Conservation (phyloP, 1,284 basidiomycete genomes). For the Cystobasidium pallidum region DNA sequence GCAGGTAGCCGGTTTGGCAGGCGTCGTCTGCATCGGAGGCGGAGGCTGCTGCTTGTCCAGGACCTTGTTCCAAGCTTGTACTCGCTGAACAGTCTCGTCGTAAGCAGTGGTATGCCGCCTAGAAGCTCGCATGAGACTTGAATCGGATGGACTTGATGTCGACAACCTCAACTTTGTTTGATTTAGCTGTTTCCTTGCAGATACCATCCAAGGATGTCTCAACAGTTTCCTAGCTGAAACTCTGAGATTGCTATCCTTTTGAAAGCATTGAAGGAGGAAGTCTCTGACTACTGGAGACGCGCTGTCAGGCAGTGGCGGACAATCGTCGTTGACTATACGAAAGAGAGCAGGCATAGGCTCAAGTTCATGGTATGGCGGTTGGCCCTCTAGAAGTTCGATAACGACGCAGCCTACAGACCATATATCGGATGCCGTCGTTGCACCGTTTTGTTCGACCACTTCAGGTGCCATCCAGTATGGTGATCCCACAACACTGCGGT, state of each 20-base stretch:
- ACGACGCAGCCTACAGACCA: conserved; percentile 96
- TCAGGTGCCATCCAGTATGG: conserved; percentile 99
- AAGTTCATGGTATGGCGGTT: conserved; percentile 91
- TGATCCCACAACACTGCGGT: conserved; percentile 90
- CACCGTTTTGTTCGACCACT: conserved; percentile 94
- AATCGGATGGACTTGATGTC: conserved; percentile 11
- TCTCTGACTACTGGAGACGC: conserved; percentile 85
- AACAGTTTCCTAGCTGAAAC: conserved; percentile 91
- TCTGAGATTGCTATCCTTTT: conserved; percentile 93
- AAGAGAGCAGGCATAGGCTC: conserved; percentile 98
- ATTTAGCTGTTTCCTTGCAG: conserved; percentile 74
- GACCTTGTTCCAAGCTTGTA: conserved; percentile 98
- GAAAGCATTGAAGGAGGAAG: conserved; percentile 95
- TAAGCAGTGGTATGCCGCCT: conserved; percentile 58
- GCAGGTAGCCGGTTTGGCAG: background rate
- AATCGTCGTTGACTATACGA: conserved; percentile 96
- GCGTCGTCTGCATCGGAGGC: background rate
- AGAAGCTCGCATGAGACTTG: conserved; percentile 15
- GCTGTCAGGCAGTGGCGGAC: conserved; percentile 91
- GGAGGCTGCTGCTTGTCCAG: conserved; percentile 61
- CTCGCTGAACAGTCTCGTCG: conserved; percentile 89
- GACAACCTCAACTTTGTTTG: conserved; percentile 52
- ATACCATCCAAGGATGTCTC: conserved; percentile 92
- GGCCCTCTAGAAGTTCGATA: conserved; percentile 92
- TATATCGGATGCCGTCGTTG: conserved; percentile 94